A percentile compares a stretch with the other conserved stretches of the same genome.
Conservation (phyloP, 208 protist species). For the Angomonas desouzai region DNA sequence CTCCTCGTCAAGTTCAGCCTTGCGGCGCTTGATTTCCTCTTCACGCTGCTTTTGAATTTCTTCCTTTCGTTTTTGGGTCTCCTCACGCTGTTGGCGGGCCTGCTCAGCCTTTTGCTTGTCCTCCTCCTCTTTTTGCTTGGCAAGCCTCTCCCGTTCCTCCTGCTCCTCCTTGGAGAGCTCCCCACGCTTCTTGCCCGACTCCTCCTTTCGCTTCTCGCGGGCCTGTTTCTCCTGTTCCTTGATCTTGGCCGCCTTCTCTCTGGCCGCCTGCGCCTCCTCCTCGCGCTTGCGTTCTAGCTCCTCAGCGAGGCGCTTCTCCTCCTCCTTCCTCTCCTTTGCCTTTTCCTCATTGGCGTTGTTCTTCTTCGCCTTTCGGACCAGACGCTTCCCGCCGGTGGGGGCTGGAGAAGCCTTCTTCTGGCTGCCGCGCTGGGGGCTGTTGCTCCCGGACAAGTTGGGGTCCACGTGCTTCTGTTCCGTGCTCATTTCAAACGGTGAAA, state of each 20-base stretch:
- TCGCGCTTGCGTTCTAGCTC: constrained; percentile 22
- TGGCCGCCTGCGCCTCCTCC: constrained; percentile 17
- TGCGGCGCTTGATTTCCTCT: constrained; percentile 37
- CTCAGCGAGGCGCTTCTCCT: constrained; percentile 21
- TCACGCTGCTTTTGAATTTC: constrained; percentile 28
- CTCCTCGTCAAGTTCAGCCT: constrained; percentile 22
- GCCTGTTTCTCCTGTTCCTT: constrained; percentile 24
- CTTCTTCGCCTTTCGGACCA: constrained; percentile 32
- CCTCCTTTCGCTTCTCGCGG: constrained; percentile 25
- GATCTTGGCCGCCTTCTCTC: constrained; percentile 23
- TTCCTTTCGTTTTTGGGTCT: constrained; percentile 24
- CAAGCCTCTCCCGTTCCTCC: constrained; percentile 11
- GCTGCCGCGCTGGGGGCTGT: background rate
- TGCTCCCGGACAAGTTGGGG: background rate
- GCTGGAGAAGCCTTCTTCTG: background rate
- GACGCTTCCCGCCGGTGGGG: constrained; percentile 22
- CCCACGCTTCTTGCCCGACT: constrained; percentile 14
- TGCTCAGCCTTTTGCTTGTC: constrained; percentile 25
- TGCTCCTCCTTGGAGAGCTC: constrained; percentile 19
- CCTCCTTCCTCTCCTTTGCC: constrained; percentile 23
- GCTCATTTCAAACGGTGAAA: constrained; percentile 3
- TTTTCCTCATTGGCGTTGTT: constrained; percentile 11
- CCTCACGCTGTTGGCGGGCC: constrained; percentile 25
- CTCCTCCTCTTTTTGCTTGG: constrained; percentile 30
- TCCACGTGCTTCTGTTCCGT: constrained; percentile 9